Conservation (phyloP, 805 yeast genomes). For the Nakazawaea wickerhamii region DNA sequence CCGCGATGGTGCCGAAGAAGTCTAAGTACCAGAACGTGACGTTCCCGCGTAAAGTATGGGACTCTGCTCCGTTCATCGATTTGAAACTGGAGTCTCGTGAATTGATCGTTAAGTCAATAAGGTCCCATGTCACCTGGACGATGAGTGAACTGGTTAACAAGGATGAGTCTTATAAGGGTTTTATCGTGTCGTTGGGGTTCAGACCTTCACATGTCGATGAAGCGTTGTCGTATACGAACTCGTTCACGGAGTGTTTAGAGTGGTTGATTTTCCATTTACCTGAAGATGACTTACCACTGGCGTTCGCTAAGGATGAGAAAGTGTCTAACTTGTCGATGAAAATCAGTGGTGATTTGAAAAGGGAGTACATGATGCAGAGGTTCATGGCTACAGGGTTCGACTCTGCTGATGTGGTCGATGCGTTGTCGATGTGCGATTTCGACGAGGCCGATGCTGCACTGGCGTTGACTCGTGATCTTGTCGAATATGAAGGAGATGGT, state of each 20-base stretch:
- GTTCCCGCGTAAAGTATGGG: conserved; percentile 62
- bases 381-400: conserved; percentile 68
- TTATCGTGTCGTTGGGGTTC: conserved; percentile 50
- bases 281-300: conserved; percentile 82
- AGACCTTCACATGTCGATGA: conserved; percentile 65
- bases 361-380: conserved; percentile 54
- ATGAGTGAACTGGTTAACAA: conserved; percentile 17
- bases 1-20: conserved; percentile 9
- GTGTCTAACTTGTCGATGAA: conserved; percentile 57
- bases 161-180: conserved; percentile 11
- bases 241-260: conserved; percentile 51
- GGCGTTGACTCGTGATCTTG: conserved; percentile 35
- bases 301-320: conserved; percentile 50
- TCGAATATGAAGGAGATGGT: conserved; percentile 18
- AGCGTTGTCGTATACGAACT: conserved; percentile 52
- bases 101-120: conserved; percentile 56
- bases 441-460: conserved; percentile 50
- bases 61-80: conserved; percentile 59
- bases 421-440: conserved; percentile 34
- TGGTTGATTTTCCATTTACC: conserved; percentile 88
- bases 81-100: conserved; percentile 60
- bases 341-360: conserved; percentile 42
- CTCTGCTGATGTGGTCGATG: conserved; percentile 51
- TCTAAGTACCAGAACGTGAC: conserved; percentile 13
- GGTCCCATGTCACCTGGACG: conserved; percentile 53